Evolutionary conservation across 805 yeast genomes (phyloP).

Genomic region (Yarrowia sp.): DNA sequence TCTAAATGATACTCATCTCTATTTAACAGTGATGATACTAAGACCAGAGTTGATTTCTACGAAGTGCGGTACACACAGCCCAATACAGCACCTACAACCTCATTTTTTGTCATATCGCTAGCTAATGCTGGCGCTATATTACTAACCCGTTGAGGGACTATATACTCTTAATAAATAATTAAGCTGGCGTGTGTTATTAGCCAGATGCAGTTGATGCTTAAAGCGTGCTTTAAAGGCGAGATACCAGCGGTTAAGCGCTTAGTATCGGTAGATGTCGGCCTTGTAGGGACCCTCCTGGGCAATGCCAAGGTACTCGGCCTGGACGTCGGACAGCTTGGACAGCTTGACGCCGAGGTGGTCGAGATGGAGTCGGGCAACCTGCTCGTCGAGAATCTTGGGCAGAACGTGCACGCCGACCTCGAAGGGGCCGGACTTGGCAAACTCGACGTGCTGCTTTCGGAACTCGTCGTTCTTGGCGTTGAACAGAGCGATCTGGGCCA

Average conservation of each 20-base stretch:
- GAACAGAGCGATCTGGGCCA: conserved; percentile 97
- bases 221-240: not conserved
- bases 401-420: conserved; percentile 88
- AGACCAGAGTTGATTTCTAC: too few species aligned
- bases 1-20: too few species aligned
- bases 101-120: too few species aligned
- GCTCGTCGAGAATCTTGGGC: conserved; percentile 98
- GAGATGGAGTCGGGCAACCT: conserved; percentile 96
- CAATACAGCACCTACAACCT: too few species aligned
- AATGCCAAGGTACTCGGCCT: conserved; percentile 91
- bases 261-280: conserved; percentile 97
- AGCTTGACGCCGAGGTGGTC: conserved; percentile 89
- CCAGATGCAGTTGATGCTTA: conserved; percentile 27
- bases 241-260: conserved; percentile 38
- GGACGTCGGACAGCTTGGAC: conserved; percentile 69
- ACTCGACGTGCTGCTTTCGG: conserved; percentile 81
- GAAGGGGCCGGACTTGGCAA: conserved; percentile 89
- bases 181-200: conserved; percentile 4
- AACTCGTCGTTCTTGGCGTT: conserved; percentile 78
- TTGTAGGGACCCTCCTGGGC: conserved; percentile 95
- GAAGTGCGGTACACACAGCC: too few species aligned
- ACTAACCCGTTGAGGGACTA: conserved; percentile 25
- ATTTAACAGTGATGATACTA: too few species aligned
- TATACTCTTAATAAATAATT: conserved; percentile 25
- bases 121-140: not conserved